Conservation (phyloP, 345 rosid species). For the Hirschfeldia incana region DNA sequence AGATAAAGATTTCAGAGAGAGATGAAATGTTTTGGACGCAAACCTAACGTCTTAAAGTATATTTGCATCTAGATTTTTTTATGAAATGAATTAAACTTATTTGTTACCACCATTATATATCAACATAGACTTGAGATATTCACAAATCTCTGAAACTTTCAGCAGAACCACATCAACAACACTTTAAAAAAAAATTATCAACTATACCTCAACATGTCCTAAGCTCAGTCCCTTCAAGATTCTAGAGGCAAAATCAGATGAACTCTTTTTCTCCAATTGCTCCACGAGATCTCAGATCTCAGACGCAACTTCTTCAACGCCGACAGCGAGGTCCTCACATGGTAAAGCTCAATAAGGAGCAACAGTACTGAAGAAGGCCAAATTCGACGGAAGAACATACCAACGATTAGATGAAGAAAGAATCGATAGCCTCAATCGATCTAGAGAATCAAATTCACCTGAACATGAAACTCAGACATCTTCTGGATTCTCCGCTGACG, state of each 20-base stretch:
- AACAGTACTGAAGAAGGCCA: no score
- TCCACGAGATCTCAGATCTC: slow-evolving; percentile 61
- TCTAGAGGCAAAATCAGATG: slow-evolving; percentile 45
- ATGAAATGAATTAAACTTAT: slow-evolving; percentile 73
- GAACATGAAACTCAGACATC: no score
- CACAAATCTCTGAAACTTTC: slow-evolving; percentile 63
- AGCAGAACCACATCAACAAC: slow-evolving; percentile 56
- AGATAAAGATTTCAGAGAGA: slow-evolving; percentile 48
- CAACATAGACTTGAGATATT: slow-evolving; percentile 56
- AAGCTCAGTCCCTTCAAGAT: slow-evolving; percentile 64
- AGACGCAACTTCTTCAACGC: slow-evolving; percentile 44
- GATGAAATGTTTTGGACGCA: no score
- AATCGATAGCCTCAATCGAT: no score
- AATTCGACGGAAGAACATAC: no score
- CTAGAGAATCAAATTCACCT: no score
- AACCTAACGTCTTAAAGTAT: background rate
- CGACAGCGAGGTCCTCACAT: no score
- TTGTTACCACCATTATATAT: slow-evolving; percentile 78
- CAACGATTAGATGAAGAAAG: no score
- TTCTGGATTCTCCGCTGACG: no score
- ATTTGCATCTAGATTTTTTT: slow-evolving; percentile 45
- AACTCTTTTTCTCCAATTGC: slow-evolving; percentile 67
- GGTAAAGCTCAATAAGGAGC: no score
- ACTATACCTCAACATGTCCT: slow-evolving; percentile 52
- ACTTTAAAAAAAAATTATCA: background rate